A percentile compares a stretch with the other conserved stretches of the same genome.
phyloP scores from a whole-genome alignment of 2,329 filamentous ascomycete species.

The Onygenales sp. region DNA sequence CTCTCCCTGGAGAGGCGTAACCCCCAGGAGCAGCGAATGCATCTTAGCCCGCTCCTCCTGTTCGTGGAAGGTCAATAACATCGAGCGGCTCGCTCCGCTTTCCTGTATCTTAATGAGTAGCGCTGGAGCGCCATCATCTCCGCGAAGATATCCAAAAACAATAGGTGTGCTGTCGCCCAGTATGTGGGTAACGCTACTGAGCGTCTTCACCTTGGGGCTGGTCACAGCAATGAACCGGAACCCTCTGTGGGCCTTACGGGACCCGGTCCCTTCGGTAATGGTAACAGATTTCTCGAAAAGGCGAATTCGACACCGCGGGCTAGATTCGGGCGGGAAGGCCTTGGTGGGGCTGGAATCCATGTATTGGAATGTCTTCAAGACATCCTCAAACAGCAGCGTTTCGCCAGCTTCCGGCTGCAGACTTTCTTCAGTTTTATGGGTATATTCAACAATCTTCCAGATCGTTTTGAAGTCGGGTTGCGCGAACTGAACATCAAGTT shows the following conservation, averaged over 20 bases:
- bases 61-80: slow-evolving; percentile 69
- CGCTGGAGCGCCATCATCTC: slow-evolving; percentile 59
- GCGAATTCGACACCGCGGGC: slow-evolving; percentile 60
- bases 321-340: slow-evolving; percentile 65
- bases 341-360: slow-evolving; percentile 64
- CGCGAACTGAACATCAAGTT: slow-evolving; percentile 59
- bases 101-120: slow-evolving; percentile 63
- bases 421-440: slow-evolving; percentile 62
- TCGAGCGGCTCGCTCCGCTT: slow-evolving; percentile 49
- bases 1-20: slow-evolving; percentile 58
- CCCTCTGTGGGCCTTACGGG: slow-evolving; percentile 64
- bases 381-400: slow-evolving; percentile 56
- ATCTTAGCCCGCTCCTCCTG: slow-evolving; percentile 61
- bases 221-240: slow-evolving; percentile 72
- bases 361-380: slow-evolving; percentile 68
- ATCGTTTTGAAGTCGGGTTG: slow-evolving; percentile 71
- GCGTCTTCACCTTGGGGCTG: slow-evolving; percentile 63
- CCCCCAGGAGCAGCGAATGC: slow-evolving; percentile 64
- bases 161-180: slow-evolving; percentile 58
- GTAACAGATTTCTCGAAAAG: slow-evolving; percentile 64
- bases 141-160: slow-evolving; percentile 67
- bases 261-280: slow-evolving; percentile 62
- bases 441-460: slow-evolving; percentile 80
- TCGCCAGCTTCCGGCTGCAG: slow-evolving; percentile 63
- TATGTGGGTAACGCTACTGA: slow-evolving; percentile 66